Conservation (phyloP, 805 yeast genomes). For the Wickerhamiella vanderwaltii region DNA sequence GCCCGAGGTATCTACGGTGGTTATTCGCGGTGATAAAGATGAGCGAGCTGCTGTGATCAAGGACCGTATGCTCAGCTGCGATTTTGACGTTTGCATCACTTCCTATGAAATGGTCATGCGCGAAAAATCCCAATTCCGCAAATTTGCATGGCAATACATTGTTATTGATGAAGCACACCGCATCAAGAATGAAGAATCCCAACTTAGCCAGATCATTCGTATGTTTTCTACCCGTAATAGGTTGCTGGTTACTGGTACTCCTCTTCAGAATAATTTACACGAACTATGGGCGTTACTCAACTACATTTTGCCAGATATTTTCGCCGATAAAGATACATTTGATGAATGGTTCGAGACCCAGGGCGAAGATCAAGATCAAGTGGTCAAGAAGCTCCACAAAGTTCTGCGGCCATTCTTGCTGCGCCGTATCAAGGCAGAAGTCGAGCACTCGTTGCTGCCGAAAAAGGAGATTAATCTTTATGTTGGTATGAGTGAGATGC, state of each 20-base stretch:
- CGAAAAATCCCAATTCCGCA: slow-evolving; percentile 70
- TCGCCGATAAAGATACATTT: slow-evolving; percentile 79
- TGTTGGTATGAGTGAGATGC: slow-evolving; percentile 94
- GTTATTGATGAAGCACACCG: slow-evolving; percentile 95
- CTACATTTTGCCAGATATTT: slow-evolving; percentile 85
- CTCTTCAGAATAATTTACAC: slow-evolving; percentile 86
- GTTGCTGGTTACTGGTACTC: slow-evolving; percentile 87
- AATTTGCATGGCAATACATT: slow-evolving; percentile 85
- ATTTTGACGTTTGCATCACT: slow-evolving; percentile 81
- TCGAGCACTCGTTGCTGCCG: slow-evolving; percentile 79
- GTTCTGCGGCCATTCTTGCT: slow-evolving; percentile 78
- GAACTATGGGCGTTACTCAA: slow-evolving; percentile 93
- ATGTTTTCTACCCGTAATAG: slow-evolving; percentile 76
- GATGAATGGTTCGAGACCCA: slow-evolving; percentile 80
- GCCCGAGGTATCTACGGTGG: slow-evolving; percentile 77
- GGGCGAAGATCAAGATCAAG: slow-evolving; percentile 52
- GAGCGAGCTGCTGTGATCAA: slow-evolving; percentile 51
- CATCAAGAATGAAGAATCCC: slow-evolving; percentile 87
- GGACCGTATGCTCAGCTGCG: slow-evolving; percentile 48
- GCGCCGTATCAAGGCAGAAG: slow-evolving; percentile 85
- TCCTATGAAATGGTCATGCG: slow-evolving; percentile 89
- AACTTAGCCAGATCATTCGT: slow-evolving; percentile 84
- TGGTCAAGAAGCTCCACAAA: slow-evolving; percentile 78
- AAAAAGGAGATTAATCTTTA: slow-evolving; percentile 83
- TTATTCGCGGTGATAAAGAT: slow-evolving; percentile 86